Evolutionary conservation across 208 protist species (phyloP), one percentile per base, ranked within the genome.

Genomic region (Trypanosoma brucei): DNA sequence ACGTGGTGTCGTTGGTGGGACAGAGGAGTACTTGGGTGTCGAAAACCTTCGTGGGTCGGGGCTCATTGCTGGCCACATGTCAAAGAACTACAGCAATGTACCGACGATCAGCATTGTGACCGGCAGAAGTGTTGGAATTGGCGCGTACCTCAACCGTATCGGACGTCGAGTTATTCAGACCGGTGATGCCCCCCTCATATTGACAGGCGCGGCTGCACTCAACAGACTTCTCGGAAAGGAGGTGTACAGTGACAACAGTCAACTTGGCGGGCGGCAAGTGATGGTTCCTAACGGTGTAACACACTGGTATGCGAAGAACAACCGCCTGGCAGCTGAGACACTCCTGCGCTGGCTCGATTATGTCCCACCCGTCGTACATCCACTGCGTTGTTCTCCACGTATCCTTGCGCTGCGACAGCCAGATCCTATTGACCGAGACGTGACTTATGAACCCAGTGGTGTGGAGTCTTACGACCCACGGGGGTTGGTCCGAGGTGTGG

Each of bases 81-180:
- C 95, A 31, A 81, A 82, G 53, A 97, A 94, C 68, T 99, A 99
- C 77, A 81, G 93, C 50, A 89, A 97, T 59, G 97, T 96, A 40
- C 98, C 98, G 48, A 99, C 98, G 1, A 93, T 99, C 48, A 97
- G 95, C 37, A 75, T 98, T 57, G 97, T 98, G 34, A 92, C 96
- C 0, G 97, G 95, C 55, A 88, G 98, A 48, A 97, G 96, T 36
- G 97, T 99, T 36, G 98, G 98, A 62, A 99, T 99, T 72, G 98
- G 98, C 14, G 97, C 98, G 2, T 99, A 99, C 72, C 73, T 99
- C 5, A 97, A 98, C 52, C 92, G 98, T 37, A 83, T 99, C 5
- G 98, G 98, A 38, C 94, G 98, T 62, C 86, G 97, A 59, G 84
- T 98, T 34, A 97, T 98, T 69, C 97, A 98, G 75, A 97, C 94